These are phyloP conservation scores for Halophytophthora batemanensis DNA, from an alignment of 352 stramenopile species.

Conservation along the genomic window DNA sequence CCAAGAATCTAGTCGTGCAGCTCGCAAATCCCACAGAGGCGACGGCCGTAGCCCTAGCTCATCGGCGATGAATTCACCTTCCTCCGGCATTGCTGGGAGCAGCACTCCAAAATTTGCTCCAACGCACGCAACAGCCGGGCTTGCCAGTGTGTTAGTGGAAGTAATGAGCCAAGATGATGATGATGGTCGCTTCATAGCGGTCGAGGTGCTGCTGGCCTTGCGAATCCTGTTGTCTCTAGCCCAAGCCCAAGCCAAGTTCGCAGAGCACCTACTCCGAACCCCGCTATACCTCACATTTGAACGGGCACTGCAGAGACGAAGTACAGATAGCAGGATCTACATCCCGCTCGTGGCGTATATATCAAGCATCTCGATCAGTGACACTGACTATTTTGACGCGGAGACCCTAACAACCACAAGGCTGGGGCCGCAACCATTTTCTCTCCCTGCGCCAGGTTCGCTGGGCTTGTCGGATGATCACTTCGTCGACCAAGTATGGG, in stretches of 20 bases:
- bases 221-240: conserved; percentile 61
- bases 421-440: conserved; percentile 22
- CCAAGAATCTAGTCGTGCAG: conserved; percentile 8
- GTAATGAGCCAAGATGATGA: conserved; percentile 38
- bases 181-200: conserved; percentile 18
- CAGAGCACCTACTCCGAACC: conserved; percentile 37
- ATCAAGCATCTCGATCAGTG: conserved; percentile 49
- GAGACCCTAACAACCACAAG: conserved; percentile 12
- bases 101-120: conserved; percentile 1
- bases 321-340: conserved; percentile 43
- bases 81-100: conserved; percentile 10
- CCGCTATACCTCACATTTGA: conserved; percentile 39
- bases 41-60: conserved; percentile 8
- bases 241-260: conserved; percentile 46
- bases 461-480: conserved; percentile 14
- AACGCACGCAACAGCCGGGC: conserved; percentile 22
- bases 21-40: conserved; percentile 33
- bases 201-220: conserved; percentile 42
- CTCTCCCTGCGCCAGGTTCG: conserved; percentile 20
- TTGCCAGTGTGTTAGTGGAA: conserved; percentile 51
- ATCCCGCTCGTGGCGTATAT: conserved; percentile 64
- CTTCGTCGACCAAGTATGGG: conserved; percentile 60
- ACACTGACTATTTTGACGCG: conserved; percentile 55
- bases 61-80: conserved; percentile 11
- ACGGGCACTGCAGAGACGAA: conserved; percentile 39